phyloP scores from a whole-genome alignment of 2,329 filamentous ascomycete species.

The Colletotrichum ledebouriae region DNA sequence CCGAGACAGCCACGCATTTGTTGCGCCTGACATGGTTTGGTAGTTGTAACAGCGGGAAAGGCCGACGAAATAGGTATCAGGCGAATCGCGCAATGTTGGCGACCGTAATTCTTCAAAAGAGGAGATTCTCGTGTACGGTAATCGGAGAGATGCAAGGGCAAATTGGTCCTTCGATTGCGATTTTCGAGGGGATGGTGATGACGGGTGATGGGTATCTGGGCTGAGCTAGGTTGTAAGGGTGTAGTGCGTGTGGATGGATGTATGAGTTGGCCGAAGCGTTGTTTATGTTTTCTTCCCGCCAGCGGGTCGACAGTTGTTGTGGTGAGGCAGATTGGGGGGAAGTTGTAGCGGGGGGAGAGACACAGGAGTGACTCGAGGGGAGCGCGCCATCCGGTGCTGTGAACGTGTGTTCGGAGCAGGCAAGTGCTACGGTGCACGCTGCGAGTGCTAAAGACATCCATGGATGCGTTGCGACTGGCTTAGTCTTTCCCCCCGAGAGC shows the following conservation, averaged over 20 bases:
- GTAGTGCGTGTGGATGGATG: slow-evolving; percentile 30
- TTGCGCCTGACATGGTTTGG: slow-evolving; percentile 69
- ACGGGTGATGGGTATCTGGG: slow-evolving; percentile 29
- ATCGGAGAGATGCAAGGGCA: slow-evolving; percentile 25
- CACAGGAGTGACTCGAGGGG: slow-evolving; percentile 37
- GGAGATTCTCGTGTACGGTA: slow-evolving; percentile 5
- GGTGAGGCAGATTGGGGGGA: slow-evolving; percentile 7
- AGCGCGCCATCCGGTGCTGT: neutral
- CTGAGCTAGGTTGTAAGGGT: slow-evolving; percentile 35
- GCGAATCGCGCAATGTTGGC: slow-evolving; percentile 35
- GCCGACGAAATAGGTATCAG: slow-evolving; percentile 23
- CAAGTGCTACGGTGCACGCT: neutral
- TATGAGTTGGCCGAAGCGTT: slow-evolving; percentile 46
- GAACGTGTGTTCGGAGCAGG: neutral
- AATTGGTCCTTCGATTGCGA: slow-evolving; percentile 17
- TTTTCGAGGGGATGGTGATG: slow-evolving; percentile 33
- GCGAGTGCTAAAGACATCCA: slow-evolving; percentile 2
- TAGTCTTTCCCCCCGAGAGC: slow-evolving; percentile 25
- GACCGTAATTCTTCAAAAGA: slow-evolving; percentile 18
- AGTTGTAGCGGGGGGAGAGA: slow-evolving; percentile 18
- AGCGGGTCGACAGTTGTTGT: slow-evolving; percentile 36
- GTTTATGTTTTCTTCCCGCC: slow-evolving; percentile 52
- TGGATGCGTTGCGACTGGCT: slow-evolving; percentile 18
- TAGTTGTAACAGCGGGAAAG: slow-evolving; percentile 23
- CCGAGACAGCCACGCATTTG: slow-evolving; percentile 80